A percentile compares a stretch with the other conserved stretches of the same genome.
Conservation (phyloP, 2,329 filamentous ascomycete genomes). For the Cryphonectria parasitica region DNA sequence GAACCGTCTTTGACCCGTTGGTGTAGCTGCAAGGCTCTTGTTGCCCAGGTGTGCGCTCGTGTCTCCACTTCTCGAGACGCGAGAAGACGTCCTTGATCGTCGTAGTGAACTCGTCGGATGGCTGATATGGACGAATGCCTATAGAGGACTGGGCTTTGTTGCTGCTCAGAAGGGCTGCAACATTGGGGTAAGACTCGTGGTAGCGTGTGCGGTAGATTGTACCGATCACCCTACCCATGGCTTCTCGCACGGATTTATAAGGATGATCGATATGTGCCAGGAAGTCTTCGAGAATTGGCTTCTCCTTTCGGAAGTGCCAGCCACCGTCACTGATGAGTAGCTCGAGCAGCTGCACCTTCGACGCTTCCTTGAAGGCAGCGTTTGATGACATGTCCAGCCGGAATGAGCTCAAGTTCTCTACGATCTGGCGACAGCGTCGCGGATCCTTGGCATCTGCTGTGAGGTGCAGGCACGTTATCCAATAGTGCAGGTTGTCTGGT, state of each 20-base stretch:
- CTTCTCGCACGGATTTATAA: slow-evolving; percentile 95
- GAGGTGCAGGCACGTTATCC: slow-evolving; percentile 91
- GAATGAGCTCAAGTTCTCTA: slow-evolving; percentile 82
- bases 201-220: slow-evolving; percentile 90
- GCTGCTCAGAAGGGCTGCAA: slow-evolving; percentile 72
- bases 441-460: slow-evolving; percentile 89
- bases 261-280: slow-evolving; percentile 91
- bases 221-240: slow-evolving; percentile 87
- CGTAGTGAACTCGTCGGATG: slow-evolving; percentile 71
- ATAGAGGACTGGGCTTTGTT: slow-evolving; percentile 83
- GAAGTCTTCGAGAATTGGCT: slow-evolving; percentile 88
- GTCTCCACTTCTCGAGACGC: slow-evolving; percentile 84
- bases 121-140: slow-evolving; percentile 81
- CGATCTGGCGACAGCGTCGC: slow-evolving; percentile 80
- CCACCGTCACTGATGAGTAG: slow-evolving; percentile 85
- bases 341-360: slow-evolving; percentile 89
- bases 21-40: slow-evolving; percentile 95
- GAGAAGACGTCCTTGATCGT: slow-evolving; percentile 77
- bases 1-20: slow-evolving; percentile 91
- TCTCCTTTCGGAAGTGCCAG: slow-evolving; percentile 93
- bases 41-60: slow-evolving; percentile 81
- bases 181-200: slow-evolving; percentile 88
- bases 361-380: slow-evolving; percentile 97
- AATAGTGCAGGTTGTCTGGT: slow-evolving; percentile 92
- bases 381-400: slow-evolving; percentile 92